Evolutionary conservation across 352 stramenopile species (phyloP).

Genomic region (Peronospora belbahrii): DNA sequence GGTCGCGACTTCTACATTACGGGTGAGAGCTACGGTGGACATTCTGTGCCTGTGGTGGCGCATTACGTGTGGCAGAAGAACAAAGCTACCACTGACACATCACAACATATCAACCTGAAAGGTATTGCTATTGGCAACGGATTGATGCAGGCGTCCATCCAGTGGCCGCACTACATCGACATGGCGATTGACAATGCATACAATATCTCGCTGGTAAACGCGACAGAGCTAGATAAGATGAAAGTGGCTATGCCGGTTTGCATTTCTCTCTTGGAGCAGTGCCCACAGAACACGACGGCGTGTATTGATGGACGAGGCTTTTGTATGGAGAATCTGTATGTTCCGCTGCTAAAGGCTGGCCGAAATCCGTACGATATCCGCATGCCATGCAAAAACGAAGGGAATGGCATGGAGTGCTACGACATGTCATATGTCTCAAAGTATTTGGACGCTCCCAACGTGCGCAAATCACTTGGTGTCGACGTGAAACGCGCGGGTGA

Average conservation of each 20-base stretch:
- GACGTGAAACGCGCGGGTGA: conserved; percentile 25
- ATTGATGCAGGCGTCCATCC: conserved; percentile 41
- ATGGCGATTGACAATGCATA: conserved; percentile 61
- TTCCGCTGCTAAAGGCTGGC: conserved; percentile 25
- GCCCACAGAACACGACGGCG: conserved; percentile 29
- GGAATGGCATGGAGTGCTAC: conserved; percentile 42
- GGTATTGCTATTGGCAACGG: conserved; percentile 48
- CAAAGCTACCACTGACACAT: conserved; percentile 13
- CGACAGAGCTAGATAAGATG: conserved; percentile 31
- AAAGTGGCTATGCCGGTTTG: conserved; percentile 23
- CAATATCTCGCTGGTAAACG: conserved; percentile 43
- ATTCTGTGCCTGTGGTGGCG: conserved; percentile 51
- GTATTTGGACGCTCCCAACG: conserved; percentile 48
- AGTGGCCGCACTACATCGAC: conserved; percentile 32
- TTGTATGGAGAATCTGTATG: conserved; percentile 45
- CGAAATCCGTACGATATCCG: conserved; percentile 64
- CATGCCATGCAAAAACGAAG: conserved; percentile 23
- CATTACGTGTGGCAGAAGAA: conserved; percentile 57
- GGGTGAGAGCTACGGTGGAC: conserved; percentile 61
- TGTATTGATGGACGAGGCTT: conserved; percentile 43
- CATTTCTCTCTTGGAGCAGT: conserved; percentile 23
- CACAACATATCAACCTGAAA: conserved; percentile 34
- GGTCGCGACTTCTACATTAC: conserved; percentile 57
- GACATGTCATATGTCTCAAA: conserved; percentile 66
- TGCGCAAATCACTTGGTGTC: conserved; percentile 35